Evolutionary conservation across 768 basidiomycete genomes (phyloP).

Genomic region (Suillus ampliporus): DNA sequence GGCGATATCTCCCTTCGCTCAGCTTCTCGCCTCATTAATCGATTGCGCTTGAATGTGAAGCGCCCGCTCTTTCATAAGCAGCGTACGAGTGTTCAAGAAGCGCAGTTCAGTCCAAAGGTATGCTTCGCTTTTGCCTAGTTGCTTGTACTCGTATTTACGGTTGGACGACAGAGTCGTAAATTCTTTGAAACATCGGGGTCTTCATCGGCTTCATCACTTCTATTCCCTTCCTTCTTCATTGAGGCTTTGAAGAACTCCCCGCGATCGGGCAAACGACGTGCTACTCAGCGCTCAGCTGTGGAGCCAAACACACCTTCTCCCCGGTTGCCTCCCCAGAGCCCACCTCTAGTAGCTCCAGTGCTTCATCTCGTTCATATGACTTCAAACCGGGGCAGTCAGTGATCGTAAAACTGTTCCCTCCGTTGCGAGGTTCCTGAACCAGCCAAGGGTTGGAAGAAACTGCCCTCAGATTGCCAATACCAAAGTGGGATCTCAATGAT

Average conservation of each 20-base stretch:
- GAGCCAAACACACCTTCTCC: neutral
- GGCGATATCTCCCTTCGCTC: slow-evolving; percentile 51
- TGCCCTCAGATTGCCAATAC: slow-evolving; percentile 38
- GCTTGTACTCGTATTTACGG: neutral
- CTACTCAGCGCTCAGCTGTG: neutral
- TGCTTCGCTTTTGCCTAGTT: neutral
- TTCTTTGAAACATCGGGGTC: neutral
- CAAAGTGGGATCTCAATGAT: slow-evolving; percentile 31
- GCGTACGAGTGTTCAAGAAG: neutral
- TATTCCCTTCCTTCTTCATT: neutral
- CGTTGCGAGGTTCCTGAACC: neutral
- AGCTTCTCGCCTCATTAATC: slow-evolving; percentile 6
- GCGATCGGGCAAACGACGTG: neutral
- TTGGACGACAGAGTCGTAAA: neutral
- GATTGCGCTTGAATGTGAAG: slow-evolving; percentile 31
- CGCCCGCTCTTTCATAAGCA: slow-evolving; percentile 35
- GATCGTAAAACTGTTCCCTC: neutral
- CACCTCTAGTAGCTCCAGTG: neutral
- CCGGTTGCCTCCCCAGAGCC: neutral
- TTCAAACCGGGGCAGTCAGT: neutral
- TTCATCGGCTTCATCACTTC: neutral
- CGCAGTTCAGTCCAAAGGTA: slow-evolving; percentile 7
- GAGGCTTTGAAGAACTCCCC: neutral
- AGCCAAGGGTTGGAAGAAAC: slow-evolving; percentile 26
- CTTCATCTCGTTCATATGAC: neutral